Conservation (phyloP, 495 filamentous ascomycete genomes). For the Penicillium manginii region DNA sequence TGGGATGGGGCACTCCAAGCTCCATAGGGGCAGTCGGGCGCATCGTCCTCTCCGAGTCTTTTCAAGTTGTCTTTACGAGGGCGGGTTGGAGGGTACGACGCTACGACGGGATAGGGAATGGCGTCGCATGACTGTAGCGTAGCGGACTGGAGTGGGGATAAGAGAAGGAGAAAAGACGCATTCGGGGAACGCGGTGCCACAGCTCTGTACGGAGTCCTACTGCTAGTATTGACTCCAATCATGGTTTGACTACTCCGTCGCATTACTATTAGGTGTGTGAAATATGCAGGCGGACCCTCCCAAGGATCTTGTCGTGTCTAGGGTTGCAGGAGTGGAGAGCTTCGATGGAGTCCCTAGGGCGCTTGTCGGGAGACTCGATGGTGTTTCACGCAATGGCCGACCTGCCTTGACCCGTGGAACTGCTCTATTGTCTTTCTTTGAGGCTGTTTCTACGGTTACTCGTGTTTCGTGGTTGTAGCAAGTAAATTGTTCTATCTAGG, state of each 20-base stretch:
- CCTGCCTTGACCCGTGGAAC: background rate
- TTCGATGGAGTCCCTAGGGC: background rate
- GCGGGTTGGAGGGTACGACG: background rate
- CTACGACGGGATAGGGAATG: background rate
- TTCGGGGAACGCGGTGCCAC: too few species aligned
- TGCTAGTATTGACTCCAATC: too few species aligned
- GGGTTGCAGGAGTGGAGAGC: constrained; percentile 18
- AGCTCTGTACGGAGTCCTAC: too few species aligned
- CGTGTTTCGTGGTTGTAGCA: background rate
- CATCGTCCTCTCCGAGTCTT: too few species aligned
- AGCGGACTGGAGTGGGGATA: background rate
- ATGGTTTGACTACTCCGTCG: too few species aligned
- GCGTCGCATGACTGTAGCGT: background rate
- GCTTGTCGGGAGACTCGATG: background rate
- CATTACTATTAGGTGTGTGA: background rate
- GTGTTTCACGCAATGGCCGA: background rate
- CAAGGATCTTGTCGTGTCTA: constrained; percentile 1
- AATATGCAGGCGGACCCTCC: constrained; percentile 8
- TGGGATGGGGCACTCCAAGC: background rate
- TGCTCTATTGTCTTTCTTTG: too few species aligned
- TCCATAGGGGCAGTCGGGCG: too few species aligned
- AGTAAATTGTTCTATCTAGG: background rate
- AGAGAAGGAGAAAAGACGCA: background rate
- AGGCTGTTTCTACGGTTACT: background rate
- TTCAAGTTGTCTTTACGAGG: too few species aligned